Percentiles rank a stretch among this genome's conserved stretches.
Evolutionary conservation across 768 basidiomycete genomes (phyloP).

Genomic region (Candolleomyces efflorescens): DNA sequence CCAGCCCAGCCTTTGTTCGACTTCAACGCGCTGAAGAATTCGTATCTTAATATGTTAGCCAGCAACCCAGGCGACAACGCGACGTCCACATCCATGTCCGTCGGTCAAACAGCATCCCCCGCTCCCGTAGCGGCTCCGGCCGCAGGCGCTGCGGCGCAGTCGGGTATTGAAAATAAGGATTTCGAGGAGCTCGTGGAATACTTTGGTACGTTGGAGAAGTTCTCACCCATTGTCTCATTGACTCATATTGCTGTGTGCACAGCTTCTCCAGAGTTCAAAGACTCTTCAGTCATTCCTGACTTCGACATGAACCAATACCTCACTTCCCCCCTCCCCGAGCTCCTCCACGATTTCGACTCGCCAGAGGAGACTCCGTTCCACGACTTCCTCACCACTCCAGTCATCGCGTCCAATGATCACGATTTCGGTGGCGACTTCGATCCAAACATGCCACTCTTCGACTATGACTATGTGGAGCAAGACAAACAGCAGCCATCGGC

Average conservation of each 20-base stretch:
- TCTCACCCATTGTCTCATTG: constrained; percentile 1
- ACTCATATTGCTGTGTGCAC: constrained; percentile 15
- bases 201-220: constrained; percentile 15
- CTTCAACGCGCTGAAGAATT: constrained; percentile 47
- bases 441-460: constrained; percentile 22
- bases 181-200: constrained; percentile 13
- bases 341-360: constrained; percentile 28
- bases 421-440: constrained; percentile 18
- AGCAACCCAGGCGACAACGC: constrained; percentile 40
- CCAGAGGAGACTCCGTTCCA: constrained; percentile 30
- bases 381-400: constrained; percentile 36
- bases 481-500: constrained; percentile 1
- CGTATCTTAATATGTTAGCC: constrained; percentile 68
- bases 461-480: background rate
- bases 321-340: constrained; percentile 25
- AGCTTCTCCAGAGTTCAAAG: constrained; percentile 21
- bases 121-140: constrained; percentile 19
- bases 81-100: constrained; percentile 26
- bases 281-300: constrained; percentile 15
- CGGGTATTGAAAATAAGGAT: constrained; percentile 3
- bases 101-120: constrained; percentile 18
- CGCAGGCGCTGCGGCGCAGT: constrained; percentile 14
- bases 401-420: constrained; percentile 20
- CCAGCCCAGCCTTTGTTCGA: constrained; percentile 31
- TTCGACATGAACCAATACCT: constrained; percentile 24